A percentile compares a stretch with the other conserved stretches of the same genome.
phyloP scores from a whole-genome alignment of 345 rosid genomes.

The Citrus trifoliata region DNA sequence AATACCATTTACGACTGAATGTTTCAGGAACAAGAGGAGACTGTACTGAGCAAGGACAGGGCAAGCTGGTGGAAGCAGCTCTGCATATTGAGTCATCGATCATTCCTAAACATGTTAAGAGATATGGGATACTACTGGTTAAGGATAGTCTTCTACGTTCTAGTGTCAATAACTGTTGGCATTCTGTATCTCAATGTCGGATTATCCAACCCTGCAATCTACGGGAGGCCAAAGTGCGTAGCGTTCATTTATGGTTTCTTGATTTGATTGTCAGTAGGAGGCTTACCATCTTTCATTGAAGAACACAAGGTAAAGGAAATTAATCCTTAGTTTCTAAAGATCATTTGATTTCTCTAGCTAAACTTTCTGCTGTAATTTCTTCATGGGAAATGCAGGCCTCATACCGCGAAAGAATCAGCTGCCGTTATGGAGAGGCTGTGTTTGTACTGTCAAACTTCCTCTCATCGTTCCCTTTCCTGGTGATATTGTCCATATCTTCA shows the following conservation, averaged over 20 bases:
- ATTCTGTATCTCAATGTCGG: slow-evolving; percentile 27
- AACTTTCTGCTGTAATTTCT: background rate
- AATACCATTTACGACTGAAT: background rate
- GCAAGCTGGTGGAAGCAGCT: slow-evolving; percentile 30
- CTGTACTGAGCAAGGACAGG: background rate
- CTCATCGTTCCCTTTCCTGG: slow-evolving; percentile 32
- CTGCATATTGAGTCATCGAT: slow-evolving; percentile 23
- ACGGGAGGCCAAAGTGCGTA: slow-evolving; percentile 20
- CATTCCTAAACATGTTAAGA: slow-evolving; percentile 30
- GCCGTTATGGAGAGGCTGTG: slow-evolving; percentile 35
- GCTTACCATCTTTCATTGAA: slow-evolving; percentile 34
- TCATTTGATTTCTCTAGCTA: background rate
- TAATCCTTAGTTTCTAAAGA: background rate
- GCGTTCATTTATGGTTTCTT: slow-evolving; percentile 29
- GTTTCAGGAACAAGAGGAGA: slow-evolving; percentile 6
- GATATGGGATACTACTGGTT: slow-evolving; percentile 41
- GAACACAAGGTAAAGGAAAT: slow-evolving; percentile 31
- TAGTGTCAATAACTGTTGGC: slow-evolving; percentile 25
- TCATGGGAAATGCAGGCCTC: slow-evolving; percentile 12
- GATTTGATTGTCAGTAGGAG: slow-evolving; percentile 35
- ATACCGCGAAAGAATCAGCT: slow-evolving; percentile 16
- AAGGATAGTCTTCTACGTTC: slow-evolving; percentile 23
- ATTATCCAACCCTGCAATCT: slow-evolving; percentile 5
- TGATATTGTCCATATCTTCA: slow-evolving; percentile 9
- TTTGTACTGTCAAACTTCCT: slow-evolving; percentile 32